Evolutionary conservation across 176 grass and related monocot species (phyloP), one percentile per base, ranked within the genome.

Genomic region (Panicum miliaceum): DNA sequence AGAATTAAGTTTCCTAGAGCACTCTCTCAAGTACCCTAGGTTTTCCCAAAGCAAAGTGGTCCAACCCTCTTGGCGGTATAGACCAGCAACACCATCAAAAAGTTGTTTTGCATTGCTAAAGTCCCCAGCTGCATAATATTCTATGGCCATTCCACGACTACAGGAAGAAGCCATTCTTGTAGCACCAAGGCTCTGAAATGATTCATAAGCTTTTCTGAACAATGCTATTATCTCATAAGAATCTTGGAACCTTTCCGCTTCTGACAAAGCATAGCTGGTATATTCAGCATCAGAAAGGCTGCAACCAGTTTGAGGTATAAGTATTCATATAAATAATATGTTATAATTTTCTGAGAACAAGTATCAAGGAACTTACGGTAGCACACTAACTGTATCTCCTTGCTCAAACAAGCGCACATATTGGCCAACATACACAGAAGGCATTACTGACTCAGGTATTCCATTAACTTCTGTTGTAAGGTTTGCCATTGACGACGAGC

Each of bases 181-280:
- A 76, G 89, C 91, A 64, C 91, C 84, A 68, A 80, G 78, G 86
- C 85, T 87, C 57, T 84, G 84, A 80, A 99, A 96, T 90, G 88
- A 99, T 91, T 99, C 96, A 85, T 92, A 93, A 80, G 96, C 89
- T 91, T 94, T 99, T 95, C 81, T 95, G 51, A 94, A 99, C 60
- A 99, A 89, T 75, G 96, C 93, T 75, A 99, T 92, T 75, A 99
- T 99, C 86, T 99, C 96, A 3, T 99, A 96, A 76, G 91, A 89
- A 91, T 99, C 93, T 90, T 99, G 96, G 85, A 94, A 96, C 85
- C 96, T 91, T 85, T 92, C 93, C 85, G 91, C 96, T 83, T 99
- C 96, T 75, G 89, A 89, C 79, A 92, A 72, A 69, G 96, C 91
- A 87, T 94, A 99, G 81, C 88, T 86, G 52, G 88, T 86, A 68